Base-by-base conservation (phyloP, 257 asterid genomes). In the Nicotiana noctiflora region DNA sequence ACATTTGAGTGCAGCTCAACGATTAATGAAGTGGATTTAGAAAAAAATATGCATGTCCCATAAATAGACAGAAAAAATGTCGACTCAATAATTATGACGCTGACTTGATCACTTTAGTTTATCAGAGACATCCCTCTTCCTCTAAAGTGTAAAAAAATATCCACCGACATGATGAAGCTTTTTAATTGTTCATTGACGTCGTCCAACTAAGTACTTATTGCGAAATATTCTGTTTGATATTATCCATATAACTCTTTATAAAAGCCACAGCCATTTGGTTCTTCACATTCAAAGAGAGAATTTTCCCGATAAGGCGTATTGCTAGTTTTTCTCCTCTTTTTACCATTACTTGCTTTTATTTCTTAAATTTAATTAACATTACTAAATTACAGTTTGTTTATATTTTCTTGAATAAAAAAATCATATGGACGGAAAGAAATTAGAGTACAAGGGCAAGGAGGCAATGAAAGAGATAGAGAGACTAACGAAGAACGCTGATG, bases 381-480 rank as follows among this genome's bases (percentile, higher is more conserved):
- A 51, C 56, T 3, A 13, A 14, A 1, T 51, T 51, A 11, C 23
- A 37, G 29, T 32, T 5, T 67, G 4, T 19, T 56, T 19, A 1
- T 37, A 29, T 63, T 2, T 51, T 60, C 55, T 37, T 46, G 8
- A 72, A 14, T 46, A 57, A 55, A n/a, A n/a, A 63, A 18, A 60
- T 10, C 52, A 5, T 3, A 91, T 92, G 97, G 92, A 89, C 46
- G 91, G 97, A 51, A 88, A 92, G 87, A 92, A 89, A 87, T 82
- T 92, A 80, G 95, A 92, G 87, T 92, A 91, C 91, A 89, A 88
- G 83, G 97, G 97, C 4, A 86, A 34, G 81, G 88, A 86, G 40
- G 95, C 94, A 74, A 19, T 92, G 84, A 86, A 84, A 82, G 95
- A 89, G 82, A 87, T 92, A 2, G 92, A 92, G 79, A 84, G 88